Percentiles rank a stretch among this genome's conserved stretches.
Evolutionary conservation across 2,329 filamentous ascomycete species (phyloP).

Genomic region (Lomentospora prolificans): DNA sequence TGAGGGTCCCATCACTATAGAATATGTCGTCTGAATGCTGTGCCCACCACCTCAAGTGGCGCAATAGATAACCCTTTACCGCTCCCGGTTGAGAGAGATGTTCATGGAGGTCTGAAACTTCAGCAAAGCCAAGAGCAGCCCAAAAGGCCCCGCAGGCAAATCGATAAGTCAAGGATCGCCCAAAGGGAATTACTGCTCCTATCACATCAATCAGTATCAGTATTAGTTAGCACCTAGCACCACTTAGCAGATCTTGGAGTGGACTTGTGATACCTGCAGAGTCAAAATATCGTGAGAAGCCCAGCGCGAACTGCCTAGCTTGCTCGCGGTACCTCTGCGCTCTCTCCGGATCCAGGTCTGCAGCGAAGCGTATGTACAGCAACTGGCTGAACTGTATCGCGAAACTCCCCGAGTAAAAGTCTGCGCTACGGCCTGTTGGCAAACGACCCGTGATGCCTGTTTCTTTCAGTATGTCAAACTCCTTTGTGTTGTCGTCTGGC

Average conservation of each 20-base stretch:
- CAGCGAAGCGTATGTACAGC: slow-evolving; percentile 32
- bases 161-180: slow-evolving; percentile 38
- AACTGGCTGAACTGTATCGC: slow-evolving; percentile 42
- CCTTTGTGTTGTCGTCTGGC: slow-evolving; percentile 12
- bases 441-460: slow-evolving; percentile 12
- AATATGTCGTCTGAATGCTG: slow-evolving; percentile 32
- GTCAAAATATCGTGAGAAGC: slow-evolving; percentile 40
- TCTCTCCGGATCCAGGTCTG: slow-evolving; percentile 28
- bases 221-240: background rate
- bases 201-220: too few species aligned
- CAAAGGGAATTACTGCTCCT: slow-evolving; percentile 43
- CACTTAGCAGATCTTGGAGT: background rate
- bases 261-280: slow-evolving; percentile 21
- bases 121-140: slow-evolving; percentile 32
- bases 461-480: slow-evolving; percentile 10
- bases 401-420: slow-evolving; percentile 45
- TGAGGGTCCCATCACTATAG: slow-evolving; percentile 36
- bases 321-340: slow-evolving; percentile 25
- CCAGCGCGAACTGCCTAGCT: slow-evolving; percentile 29
- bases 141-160: slow-evolving; percentile 41
- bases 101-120: slow-evolving; percentile 24
- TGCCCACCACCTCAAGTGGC: slow-evolving; percentile 41
- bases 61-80: slow-evolving; percentile 37
- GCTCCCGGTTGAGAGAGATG: slow-evolving; percentile 27
- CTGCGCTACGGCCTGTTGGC: slow-evolving; percentile 26